phyloP scores from a whole-genome alignment of 2,329 filamentous ascomycete species.

The Akanthomyces dipterigenus region DNA sequence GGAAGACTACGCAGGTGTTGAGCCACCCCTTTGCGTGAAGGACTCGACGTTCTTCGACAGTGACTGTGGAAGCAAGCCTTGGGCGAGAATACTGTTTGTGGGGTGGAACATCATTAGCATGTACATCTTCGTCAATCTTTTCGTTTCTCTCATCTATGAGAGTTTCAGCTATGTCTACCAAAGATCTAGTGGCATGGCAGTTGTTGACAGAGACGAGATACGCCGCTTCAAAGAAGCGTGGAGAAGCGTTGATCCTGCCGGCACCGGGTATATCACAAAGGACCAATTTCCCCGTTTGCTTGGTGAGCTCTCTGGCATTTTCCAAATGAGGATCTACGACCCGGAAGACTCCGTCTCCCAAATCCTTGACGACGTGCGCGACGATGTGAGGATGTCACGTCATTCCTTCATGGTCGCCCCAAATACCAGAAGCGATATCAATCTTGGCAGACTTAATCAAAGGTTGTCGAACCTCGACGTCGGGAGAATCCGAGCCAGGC shows the following conservation, averaged over 20 bases:
- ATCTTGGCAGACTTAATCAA: slow-evolving; percentile 68
- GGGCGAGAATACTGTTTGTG: slow-evolving; percentile 86
- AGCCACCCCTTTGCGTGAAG: slow-evolving; percentile 73
- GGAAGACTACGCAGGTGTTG: slow-evolving; percentile 84
- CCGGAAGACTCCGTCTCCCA: slow-evolving; percentile 80
- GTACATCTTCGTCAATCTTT: slow-evolving; percentile 98
- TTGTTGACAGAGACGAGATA: slow-evolving; percentile 88
- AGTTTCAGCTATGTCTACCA: slow-evolving; percentile 99
- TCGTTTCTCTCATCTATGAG: slow-evolving; percentile 97
- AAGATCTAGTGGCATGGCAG: slow-evolving; percentile 83
- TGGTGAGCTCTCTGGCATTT: slow-evolving; percentile 87
- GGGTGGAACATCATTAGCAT: slow-evolving; percentile 99
- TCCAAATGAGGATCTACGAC: slow-evolving; percentile 95
- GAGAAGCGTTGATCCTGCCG: slow-evolving; percentile 89
- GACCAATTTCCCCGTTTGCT: slow-evolving; percentile 83
- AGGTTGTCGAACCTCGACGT: slow-evolving; percentile 70
- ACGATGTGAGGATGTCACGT: slow-evolving; percentile 45
- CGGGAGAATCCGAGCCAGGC: slow-evolving; percentile 63
- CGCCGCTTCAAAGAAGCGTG: slow-evolving; percentile 97
- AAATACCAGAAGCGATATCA: slow-evolving; percentile 52
- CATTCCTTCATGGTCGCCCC: slow-evolving; percentile 48
- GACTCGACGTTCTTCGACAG: slow-evolving; percentile 69
- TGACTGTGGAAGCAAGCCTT: slow-evolving; percentile 85
- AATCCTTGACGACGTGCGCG: slow-evolving; percentile 77
- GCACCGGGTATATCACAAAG: slow-evolving; percentile 84